phyloP scores from a whole-genome alignment of 441 rosid species.

The Rhodomyrtus psidioides region DNA sequence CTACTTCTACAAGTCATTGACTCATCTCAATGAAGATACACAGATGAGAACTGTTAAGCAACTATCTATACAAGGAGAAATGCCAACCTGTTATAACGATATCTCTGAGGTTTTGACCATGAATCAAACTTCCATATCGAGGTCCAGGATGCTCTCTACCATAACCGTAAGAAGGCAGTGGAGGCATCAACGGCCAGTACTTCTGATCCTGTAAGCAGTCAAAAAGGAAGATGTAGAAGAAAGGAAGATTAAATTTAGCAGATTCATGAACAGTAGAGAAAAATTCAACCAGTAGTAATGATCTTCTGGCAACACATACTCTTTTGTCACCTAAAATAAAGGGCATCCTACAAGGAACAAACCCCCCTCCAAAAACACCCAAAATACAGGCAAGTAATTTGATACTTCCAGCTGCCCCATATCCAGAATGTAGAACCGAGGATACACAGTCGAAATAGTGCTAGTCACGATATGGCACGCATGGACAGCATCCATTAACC shows the following conservation, averaged over 20 bases:
- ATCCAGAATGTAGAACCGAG: not conserved
- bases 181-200: conserved; percentile 86
- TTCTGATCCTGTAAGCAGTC: conserved; percentile 53
- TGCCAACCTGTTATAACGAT: conserved; percentile 71
- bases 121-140: conserved; percentile 90
- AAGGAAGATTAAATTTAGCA: not conserved
- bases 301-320: not conserved
- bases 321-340: not conserved
- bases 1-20: not conserved
- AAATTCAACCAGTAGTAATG: not conserved
- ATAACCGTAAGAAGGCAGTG: conserved; percentile 86
- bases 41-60: not conserved
- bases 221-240: not conserved
- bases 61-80: not conserved
- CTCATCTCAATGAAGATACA: not conserved
- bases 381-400: not conserved
- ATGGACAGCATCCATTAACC: not conserved
- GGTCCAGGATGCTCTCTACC: conserved; percentile 94
- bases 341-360: not conserved
- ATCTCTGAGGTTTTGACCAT: conserved; percentile 94
- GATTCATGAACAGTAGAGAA: not conserved
- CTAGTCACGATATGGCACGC: not conserved
- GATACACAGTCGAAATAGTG: not conserved
- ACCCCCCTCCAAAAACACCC: not conserved
- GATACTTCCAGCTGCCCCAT: not conserved